Percentiles rank a stretch among this genome's conserved stretches.
Evolutionary conservation across 306 rosid genomes (phyloP).

Genomic region (Macrotyloma uniflorum): DNA sequence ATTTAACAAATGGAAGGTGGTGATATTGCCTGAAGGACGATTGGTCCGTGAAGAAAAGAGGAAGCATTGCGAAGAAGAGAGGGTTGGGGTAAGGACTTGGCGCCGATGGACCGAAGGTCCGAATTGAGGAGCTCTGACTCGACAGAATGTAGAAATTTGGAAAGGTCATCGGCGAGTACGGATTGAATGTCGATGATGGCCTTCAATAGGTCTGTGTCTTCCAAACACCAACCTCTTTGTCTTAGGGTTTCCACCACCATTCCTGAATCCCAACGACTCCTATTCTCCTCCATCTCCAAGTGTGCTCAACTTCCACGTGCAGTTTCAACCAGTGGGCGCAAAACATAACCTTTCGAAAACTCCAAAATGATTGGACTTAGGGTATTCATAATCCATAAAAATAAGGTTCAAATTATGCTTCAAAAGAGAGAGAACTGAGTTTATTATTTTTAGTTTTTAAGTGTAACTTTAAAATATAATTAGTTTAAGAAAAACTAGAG

Average conservation of each 20-base stretch:
- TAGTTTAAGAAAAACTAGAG: no score
- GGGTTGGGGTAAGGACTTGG: constrained; percentile 72
- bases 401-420: no score
- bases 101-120: constrained; percentile 68
- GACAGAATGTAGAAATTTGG: constrained; percentile 45
- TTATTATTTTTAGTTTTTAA: no score
- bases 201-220: constrained; percentile 53
- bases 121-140: constrained; percentile 75
- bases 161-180: constrained; percentile 57
- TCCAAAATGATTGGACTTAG: no score
- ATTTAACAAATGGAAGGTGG: no score
- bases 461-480: no score
- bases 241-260: constrained; percentile 52
- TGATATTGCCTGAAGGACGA: constrained; percentile 69
- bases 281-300: constrained; percentile 30
- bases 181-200: constrained; percentile 55
- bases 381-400: no score
- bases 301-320: background rate
- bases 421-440: no score
- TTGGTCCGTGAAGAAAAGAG: constrained; percentile 68
- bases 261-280: background rate
- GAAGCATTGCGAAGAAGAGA: constrained; percentile 58
- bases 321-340: background rate
- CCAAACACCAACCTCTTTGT: constrained; percentile 69
- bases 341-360: background rate